Evolutionary conservation across 192 early-diverging fungal genomes (phyloP), one percentile per base, ranked within the genome.

Genomic region (Phlyctochytrium bullatum): DNA sequence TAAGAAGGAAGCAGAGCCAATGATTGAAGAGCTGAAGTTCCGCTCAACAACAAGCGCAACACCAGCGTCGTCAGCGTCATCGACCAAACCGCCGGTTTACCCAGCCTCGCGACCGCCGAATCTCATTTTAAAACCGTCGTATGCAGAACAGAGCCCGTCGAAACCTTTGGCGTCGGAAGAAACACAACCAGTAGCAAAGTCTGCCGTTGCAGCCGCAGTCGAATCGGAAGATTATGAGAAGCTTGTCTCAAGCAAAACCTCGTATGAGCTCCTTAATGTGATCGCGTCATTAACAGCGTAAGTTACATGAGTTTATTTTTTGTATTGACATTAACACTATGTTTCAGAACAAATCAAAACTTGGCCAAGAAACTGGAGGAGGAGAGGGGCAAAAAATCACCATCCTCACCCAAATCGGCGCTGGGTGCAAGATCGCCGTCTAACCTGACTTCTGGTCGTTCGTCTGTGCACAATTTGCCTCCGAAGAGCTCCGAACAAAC

Each of bases 331-430:
- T 51, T 52, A 16, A 23, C 40, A 35, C 23, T 67, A 25, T 2
- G 3, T 28, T 56, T 4, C 34, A 72, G 70, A 35, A 72, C 70
- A 47, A 72, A 72, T 47, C 70, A 72, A 66, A 72, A 72, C 59
- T 34, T 72, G 17, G 66, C 51, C 53, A 29, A 36, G 20, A 65
- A 72, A 34, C 59, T 72, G 23, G 70, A 72, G 27, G 70, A 72
- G 27, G 40, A n/a, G n/a, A n/a, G n/a, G n/a, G n/a, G n/a, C n/a
- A n/a, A n/a, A n/a, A n/a, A n/a, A n/a, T n/a, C n/a, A n/a, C n/a
- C n/a, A n/a, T n/a, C n/a, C n/a, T n/a, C n/a, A n/a, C n/a, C n/a
- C n/a, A n/a, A n/a, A n/a, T n/a, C n/a, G n/a, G n/a, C n/a, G n/a
- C n/a, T n/a, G n/a, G n/a, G n/a, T n/a, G n/a, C n/a, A n/a, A n/a